Conservation (phyloP, 768 basidiomycete genomes). For the Myochromella boudieri region DNA sequence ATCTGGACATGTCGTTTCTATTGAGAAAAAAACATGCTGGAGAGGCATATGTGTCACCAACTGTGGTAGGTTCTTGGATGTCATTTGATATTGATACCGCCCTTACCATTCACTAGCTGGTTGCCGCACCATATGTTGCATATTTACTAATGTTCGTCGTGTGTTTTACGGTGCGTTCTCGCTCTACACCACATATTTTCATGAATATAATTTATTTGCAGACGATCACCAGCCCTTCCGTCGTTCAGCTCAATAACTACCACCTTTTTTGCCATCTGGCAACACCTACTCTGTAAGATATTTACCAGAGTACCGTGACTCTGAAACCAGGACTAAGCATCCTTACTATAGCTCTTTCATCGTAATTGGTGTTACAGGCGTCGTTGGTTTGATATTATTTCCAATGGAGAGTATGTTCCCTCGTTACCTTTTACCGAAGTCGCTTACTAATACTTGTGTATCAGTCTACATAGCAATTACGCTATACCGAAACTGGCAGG, state of each 20-base stretch:
- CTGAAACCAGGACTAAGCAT: no score
- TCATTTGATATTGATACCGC: no score
- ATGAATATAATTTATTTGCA: no score
- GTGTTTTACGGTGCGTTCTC: neutral
- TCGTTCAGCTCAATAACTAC: neutral
- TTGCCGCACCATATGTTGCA: neutral
- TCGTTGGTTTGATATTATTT: neutral
- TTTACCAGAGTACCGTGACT: neutral
- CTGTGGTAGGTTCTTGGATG: neutral
- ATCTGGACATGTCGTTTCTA: neutral
- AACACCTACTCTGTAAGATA: slow-evolving; percentile 3
- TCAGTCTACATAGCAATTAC: neutral
- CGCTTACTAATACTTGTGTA: neutral
- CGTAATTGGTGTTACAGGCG: neutral
- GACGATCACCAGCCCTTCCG: neutral
- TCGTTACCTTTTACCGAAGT: neutral
- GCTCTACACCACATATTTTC: no score
- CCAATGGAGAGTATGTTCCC: neutral
- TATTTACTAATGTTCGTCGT: neutral
- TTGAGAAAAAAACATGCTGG: no score
- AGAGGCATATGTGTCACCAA: neutral
- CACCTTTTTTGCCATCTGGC: slow-evolving; percentile 4
- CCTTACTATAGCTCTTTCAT: no score
- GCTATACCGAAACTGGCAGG: neutral
- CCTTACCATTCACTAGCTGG: neutral